Base-by-base conservation (phyloP, 2,329 filamentous ascomycete species). In the Chaetomium strumarium region DNA sequence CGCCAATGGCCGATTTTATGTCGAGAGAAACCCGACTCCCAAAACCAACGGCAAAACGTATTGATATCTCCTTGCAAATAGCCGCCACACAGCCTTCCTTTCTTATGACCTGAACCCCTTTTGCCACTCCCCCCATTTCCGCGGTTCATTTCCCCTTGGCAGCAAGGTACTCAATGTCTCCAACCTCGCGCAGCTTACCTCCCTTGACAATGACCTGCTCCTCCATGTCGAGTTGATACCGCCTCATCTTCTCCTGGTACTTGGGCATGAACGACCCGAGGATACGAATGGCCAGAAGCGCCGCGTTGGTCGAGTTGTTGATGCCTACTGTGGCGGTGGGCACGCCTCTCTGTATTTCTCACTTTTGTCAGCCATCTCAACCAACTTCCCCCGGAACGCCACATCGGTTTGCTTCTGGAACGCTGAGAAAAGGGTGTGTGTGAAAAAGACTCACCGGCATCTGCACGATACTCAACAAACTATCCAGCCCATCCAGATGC, bases 281-380 rank as follows among this genome's bases (percentile, higher is more conserved):
- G 33, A 89, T 85, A 16, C 85, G 74, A 17, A 85, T 77, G 0
- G 86, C 86, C n/a, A 89, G 70, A 16, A 90, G 72, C 0, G 82
- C 86, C 0, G 87, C 87, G 62, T 90, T 91, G 51, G 85, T 85
- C 20, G 84, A 86, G 70, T 90, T 90, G 68, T 89, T 88, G 67
- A 90, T 89, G 11, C 82, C 86, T 3, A 91, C 85, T 0, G 86
- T 90, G 6, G 86, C 86, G 13, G 85, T 83, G 10, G 87, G 87
- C 46, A 85, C 79, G 12, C 86, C 86, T 62, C 78, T 70, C 67
- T 70, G 56, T 40, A 8, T 14, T 30, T 17, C 5, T 7, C 34
- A 36, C 36, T 1, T 31, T 52, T 20, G 44, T 20, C 13, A 38
- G 40, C 9, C 30, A 33, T 17, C 20, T 13, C 24, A 41, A 24